phyloP scores from a whole-genome alignment of 192 early-diverging fungal species.

The Rhizophagus sp. region DNA sequence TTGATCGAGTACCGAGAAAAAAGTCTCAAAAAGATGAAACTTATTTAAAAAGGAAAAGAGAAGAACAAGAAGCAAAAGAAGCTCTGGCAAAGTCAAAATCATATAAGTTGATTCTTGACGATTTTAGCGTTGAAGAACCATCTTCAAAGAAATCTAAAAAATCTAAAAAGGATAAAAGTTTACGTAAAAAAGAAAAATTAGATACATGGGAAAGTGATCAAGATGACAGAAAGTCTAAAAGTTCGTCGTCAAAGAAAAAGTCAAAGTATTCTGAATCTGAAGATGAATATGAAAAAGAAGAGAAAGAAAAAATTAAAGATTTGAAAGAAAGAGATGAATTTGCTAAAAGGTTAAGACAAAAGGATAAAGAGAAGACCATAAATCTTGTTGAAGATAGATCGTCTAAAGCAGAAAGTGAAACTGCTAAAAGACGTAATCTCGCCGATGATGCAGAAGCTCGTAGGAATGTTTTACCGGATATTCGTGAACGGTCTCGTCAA shows the following conservation, averaged over 20 bases:
- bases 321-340: slow-evolving; percentile 89
- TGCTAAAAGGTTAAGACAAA: slow-evolving; percentile 75
- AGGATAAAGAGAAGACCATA: slow-evolving; percentile 80
- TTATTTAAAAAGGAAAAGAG: slow-evolving; percentile 2
- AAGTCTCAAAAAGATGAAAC: background rate
- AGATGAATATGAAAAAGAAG: slow-evolving; percentile 50
- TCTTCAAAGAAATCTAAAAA: slow-evolving; percentile 47
- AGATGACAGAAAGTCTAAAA: slow-evolving; percentile 34
- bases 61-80: slow-evolving; percentile 1
- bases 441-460: slow-evolving; percentile 80
- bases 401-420: slow-evolving; percentile 64
- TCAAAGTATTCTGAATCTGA: slow-evolving; percentile 33
- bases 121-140: slow-evolving; percentile 45
- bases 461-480: slow-evolving; percentile 63
- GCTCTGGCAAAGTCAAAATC: slow-evolving; percentile 3
- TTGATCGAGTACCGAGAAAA: background rate
- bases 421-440: slow-evolving; percentile 69
- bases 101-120: slow-evolving; percentile 35
- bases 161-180: slow-evolving; percentile 43
- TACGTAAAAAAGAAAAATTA: slow-evolving; percentile 49
- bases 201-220: slow-evolving; percentile 37
- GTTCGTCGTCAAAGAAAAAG: slow-evolving; percentile 26
- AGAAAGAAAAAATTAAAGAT: slow-evolving; percentile 66
- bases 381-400: slow-evolving; percentile 77
- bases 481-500: slow-evolving; percentile 88